Percentiles rank a stretch among this genome's conserved stretches.
Conservation (phyloP, 2,329 filamentous ascomycete genomes). For the Phaeophleospora eucalypticola region DNA sequence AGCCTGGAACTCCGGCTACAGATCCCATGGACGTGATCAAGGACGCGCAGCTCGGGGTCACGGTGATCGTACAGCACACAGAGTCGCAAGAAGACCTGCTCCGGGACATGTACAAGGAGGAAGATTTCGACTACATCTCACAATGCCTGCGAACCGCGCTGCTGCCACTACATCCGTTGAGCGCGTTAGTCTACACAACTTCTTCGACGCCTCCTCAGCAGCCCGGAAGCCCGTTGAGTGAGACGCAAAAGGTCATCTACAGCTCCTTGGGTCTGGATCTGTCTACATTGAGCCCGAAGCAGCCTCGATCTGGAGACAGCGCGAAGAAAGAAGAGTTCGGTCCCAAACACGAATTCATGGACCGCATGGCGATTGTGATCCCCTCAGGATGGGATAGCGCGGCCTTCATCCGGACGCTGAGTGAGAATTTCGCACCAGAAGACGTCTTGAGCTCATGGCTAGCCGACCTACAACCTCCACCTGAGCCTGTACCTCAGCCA, state of each 20-base stretch:
- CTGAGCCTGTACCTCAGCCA: constrained; percentile 50
- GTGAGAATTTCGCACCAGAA: constrained; percentile 90
- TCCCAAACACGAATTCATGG: constrained; percentile 57
- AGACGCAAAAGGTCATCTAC: constrained; percentile 72
- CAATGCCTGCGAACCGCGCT: constrained; percentile 88
- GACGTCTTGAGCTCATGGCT: constrained; percentile 75
- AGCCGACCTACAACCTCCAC: constrained; percentile 45
- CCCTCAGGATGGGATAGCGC: constrained; percentile 98
- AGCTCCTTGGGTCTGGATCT: constrained; percentile 62
- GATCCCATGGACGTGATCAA: constrained; percentile 81
- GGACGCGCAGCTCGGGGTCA: constrained; percentile 83
- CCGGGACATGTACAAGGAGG: constrained; percentile 90
- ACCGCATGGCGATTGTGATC: constrained; percentile 84
- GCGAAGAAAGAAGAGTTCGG: constrained; percentile 48
- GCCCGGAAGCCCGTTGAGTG: constrained; percentile 28
- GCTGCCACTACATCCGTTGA: constrained; percentile 60
- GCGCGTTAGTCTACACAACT: constrained; percentile 50
- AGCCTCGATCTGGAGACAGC: constrained; percentile 51
- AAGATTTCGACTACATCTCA: constrained; percentile 91
- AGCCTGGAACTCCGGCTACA: constrained; percentile 53
- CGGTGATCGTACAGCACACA: constrained; percentile 93
- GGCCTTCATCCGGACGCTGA: constrained; percentile 90
- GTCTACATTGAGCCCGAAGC: constrained; percentile 22
- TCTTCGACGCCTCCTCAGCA: constrained; percentile 32
- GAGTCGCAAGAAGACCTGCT: constrained; percentile 89